Evolutionary conservation across 208 protist species (phyloP), one percentile per base, ranked within the genome.

Genomic region (Endotrypanum monterogeii): DNA sequence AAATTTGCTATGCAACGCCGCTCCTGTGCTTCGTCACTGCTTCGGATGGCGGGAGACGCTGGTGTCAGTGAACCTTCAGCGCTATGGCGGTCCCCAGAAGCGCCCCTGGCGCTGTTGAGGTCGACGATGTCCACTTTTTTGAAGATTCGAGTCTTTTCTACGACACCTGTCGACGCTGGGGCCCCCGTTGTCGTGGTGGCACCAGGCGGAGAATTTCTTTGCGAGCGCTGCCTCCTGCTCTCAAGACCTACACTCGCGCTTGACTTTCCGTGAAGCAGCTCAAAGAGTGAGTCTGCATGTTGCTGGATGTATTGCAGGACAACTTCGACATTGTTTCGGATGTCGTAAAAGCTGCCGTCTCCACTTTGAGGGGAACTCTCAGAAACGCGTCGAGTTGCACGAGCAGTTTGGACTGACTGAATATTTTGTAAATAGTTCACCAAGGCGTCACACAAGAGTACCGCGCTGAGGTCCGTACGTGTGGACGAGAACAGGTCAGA

Each of bases 351-450:
- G 0, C 67, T 11, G 8, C 58, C 46, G 52, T 41, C 32, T 25
- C n/a, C 41, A 2, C 67, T 56, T 16, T 73, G 56, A 2, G 25
- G 20, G 32, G 56, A 14, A 66, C 30, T n/a, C 9, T 41, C 37
- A 6, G 28, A 55, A 0, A 28, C 50, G 25, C 65, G 65, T 4
- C 52, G 76, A 25, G 63, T 11, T 20, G 32, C 62, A 18, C 52
- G 41, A 0, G 54, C 23, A 4, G 54, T 44, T 20, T 55, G 44
- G 16, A 52, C 23, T 12, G 57, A 62, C 50, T 80, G 70, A 16
- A 76, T 66, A 39, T 70, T 80, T 48, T 80, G 76, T 25, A 80
- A 63, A 39, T 80, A 75, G 35, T 80, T 70, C 1, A 66, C 48
- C 11, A 75, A 54, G 0, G 63, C 32, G 30, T 74, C 76, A 1